Evolutionary conservation across 768 basidiomycete species (phyloP).

Genomic region (Kondoa subrosea): DNA sequence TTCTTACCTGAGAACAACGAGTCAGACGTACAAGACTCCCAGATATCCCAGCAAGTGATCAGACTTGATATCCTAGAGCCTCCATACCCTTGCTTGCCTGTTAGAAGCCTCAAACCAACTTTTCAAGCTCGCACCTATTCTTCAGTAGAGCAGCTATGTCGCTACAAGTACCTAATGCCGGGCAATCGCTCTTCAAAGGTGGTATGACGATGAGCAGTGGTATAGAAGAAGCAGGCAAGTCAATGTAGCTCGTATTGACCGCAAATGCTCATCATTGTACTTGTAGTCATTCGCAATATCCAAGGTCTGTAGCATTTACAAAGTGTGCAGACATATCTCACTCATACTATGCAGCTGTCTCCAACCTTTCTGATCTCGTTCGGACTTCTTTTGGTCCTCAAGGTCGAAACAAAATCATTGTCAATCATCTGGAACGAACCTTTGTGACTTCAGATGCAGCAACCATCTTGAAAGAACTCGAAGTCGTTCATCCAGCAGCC

Average conservation of each 20-base stretch:
- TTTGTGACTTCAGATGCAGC: constrained; percentile 99
- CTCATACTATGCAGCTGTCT: constrained; percentile 78
- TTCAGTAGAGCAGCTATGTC: not conserved
- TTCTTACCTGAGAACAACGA: no score
- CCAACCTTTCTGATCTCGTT: constrained; percentile 83
- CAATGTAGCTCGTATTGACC: not conserved
- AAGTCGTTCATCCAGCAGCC: constrained; percentile 95
- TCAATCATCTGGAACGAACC: constrained; percentile 86
- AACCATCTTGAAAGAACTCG: constrained; percentile 92
- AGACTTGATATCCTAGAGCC: no score
- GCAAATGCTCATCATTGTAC: not conserved
- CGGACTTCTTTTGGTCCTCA: constrained; percentile 42
- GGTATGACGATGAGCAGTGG: not conserved
- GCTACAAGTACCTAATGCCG: not conserved
- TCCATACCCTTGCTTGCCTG: no score
- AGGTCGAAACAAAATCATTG: constrained; percentile 94
- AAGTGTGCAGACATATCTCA: constrained; percentile 31
- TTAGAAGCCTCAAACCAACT: not conserved
- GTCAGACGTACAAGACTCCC: no score
- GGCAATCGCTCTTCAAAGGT: not conserved
- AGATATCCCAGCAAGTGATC: no score
- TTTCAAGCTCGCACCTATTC: not conserved
- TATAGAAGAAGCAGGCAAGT: not conserved
- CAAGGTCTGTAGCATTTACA: not conserved
- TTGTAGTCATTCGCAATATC: not conserved